A percentile compares a stretch with the other conserved stretches of the same genome.
phyloP scores from a whole-genome alignment of 805 yeast genomes.

The Tetrapisispora phaffii region DNA sequence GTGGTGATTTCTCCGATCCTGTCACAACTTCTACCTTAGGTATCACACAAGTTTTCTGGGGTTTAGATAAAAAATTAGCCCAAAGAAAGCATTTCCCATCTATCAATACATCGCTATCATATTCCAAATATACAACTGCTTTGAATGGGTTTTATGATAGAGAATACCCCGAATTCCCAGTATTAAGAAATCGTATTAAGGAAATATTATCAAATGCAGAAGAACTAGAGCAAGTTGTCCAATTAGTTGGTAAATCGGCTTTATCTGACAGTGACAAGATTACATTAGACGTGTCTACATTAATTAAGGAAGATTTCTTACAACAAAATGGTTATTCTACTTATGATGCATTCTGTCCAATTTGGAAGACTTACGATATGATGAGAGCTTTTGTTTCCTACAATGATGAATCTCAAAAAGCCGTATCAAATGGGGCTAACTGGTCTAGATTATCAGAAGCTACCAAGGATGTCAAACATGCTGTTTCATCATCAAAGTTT shows the following conservation, averaged over 20 bases:
- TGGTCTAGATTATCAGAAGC: conserved; percentile 90
- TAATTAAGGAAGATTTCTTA: conserved; percentile 94
- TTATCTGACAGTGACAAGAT: conserved; percentile 94
- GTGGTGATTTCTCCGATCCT: conserved; percentile 99
- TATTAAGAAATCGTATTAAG: conserved; percentile 80
- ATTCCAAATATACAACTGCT: conserved; percentile 89
- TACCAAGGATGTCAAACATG: conserved; percentile 84
- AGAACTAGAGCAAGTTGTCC: conserved; percentile 98
- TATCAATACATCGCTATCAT: conserved; percentile 89
- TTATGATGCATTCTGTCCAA: conserved; percentile 98
- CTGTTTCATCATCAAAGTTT: conserved; percentile 91
- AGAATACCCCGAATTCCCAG: conserved; percentile 85
- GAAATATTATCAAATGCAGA: conserved; percentile 95
- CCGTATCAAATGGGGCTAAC: conserved; percentile 83
- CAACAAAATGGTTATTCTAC: conserved; percentile 99
- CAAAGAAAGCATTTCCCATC: conserved; percentile 99
- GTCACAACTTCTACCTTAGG: conserved; percentile 97
- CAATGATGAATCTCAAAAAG: conserved; percentile 96
- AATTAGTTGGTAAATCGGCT: conserved; percentile 97
- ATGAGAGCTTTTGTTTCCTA: conserved; percentile 89
- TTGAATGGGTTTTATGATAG: conserved; percentile 76
- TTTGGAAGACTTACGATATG: conserved; percentile 98
- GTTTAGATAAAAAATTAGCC: conserved; percentile 96
- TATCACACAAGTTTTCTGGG: conserved; percentile 99
- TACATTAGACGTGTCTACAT: conserved; percentile 81